Evolutionary conservation across 192 early-diverging fungal genomes (phyloP).

Genomic region (Lobosporangium transversale): DNA sequence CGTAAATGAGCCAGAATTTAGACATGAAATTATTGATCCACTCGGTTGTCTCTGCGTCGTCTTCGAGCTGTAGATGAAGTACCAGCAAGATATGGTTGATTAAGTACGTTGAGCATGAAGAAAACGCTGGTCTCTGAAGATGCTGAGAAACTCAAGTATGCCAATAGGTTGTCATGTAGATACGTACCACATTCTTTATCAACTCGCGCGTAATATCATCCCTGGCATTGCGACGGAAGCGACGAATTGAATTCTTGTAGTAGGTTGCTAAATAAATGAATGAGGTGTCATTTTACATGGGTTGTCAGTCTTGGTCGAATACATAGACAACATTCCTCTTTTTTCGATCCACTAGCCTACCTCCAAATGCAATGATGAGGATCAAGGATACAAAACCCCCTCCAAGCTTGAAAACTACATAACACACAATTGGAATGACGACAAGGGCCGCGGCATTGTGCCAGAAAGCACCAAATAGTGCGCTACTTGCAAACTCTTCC

Average conservation of each 20-base stretch:
- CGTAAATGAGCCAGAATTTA: slow-evolving; percentile 91
- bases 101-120: too few relatives aligned
- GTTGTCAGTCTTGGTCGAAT: too few relatives aligned
- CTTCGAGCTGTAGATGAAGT: slow-evolving; percentile 44
- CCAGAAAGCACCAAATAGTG: slow-evolving; percentile 47
- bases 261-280: slow-evolving; percentile 65
- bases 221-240: slow-evolving; percentile 73
- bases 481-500: slow-evolving; percentile 51
- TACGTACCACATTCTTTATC: slow-evolving; percentile 52
- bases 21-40: slow-evolving; percentile 92
- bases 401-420: slow-evolving; percentile 37
- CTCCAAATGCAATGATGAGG: slow-evolving; percentile 50
- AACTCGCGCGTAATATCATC: slow-evolving; percentile 78
- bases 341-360: slow-evolving; percentile 5
- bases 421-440: slow-evolving; percentile 37
- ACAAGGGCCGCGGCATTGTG: slow-evolving; percentile 38
- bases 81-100: neutral
- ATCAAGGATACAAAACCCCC: slow-evolving; percentile 45
- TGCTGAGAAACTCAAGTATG: slow-evolving; percentile 7
- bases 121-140: neutral
- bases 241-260: slow-evolving; percentile 76
- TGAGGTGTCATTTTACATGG: too few relatives aligned
- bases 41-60: slow-evolving; percentile 74
- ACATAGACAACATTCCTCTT: too few relatives aligned
- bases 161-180: neutral